phyloP scores from a whole-genome alignment of 2,329 filamentous ascomycete genomes.

The Hortaea werneckii region DNA sequence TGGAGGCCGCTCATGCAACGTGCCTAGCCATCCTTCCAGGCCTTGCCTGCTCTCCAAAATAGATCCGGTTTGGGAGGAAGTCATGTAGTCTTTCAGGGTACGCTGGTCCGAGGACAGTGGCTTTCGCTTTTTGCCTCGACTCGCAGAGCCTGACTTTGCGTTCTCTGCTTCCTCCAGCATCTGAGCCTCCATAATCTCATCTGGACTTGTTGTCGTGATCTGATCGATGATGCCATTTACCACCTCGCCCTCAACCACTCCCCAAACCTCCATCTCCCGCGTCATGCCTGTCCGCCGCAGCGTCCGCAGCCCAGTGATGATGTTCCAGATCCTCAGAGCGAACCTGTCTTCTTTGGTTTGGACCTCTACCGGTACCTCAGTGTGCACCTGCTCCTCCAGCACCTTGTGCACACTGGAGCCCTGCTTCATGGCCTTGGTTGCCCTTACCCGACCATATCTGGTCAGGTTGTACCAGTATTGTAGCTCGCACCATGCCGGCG shows the following conservation, averaged over 20 bases:
- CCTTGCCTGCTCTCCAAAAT: constrained; percentile 5
- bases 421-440: constrained; percentile 72
- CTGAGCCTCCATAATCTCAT: constrained; percentile 56
- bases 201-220: constrained; percentile 66
- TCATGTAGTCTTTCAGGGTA: constrained; percentile 22
- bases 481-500: constrained; percentile 90
- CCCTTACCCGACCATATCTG: constrained; percentile 62
- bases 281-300: constrained; percentile 43
- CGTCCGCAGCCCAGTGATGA: constrained; percentile 71
- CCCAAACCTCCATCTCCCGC: constrained; percentile 59
- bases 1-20: constrained; percentile 20
- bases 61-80: constrained; percentile 8
- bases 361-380: constrained; percentile 61
- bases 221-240: constrained; percentile 88
- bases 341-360: constrained; percentile 70
- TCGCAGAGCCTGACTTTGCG: constrained; percentile 15
- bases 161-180: constrained; percentile 33
- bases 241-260: constrained; percentile 66
- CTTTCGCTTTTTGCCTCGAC: constrained; percentile 27
- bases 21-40: constrained; percentile 7
- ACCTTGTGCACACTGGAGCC: constrained; percentile 71
- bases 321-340: constrained; percentile 79
- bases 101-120: constrained; percentile 24
- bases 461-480: constrained; percentile 85
- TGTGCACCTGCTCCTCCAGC: constrained; percentile 78